Conservation (phyloP, 139 green algal genomes). For the Chlorella ohadii region DNA sequence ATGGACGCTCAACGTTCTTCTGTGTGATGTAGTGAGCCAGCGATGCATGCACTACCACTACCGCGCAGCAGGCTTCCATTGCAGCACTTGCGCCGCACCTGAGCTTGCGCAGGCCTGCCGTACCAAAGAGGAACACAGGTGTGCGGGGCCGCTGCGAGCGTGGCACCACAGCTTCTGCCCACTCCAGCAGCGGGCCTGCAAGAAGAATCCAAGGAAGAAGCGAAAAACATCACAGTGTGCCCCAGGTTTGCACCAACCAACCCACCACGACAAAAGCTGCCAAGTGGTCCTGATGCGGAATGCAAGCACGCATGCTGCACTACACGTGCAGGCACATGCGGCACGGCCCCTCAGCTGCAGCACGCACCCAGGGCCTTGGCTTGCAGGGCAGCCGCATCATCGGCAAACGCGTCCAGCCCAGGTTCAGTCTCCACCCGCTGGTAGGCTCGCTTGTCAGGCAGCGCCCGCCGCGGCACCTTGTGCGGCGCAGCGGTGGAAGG, state of each 20-base stretch:
- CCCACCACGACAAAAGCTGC: too few relatives aligned
- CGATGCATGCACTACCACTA: too few relatives aligned
- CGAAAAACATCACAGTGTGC: not conserved
- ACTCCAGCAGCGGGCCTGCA: slow-evolving; percentile 82
- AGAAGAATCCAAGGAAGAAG: too few relatives aligned
- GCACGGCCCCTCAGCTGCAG: not conserved
- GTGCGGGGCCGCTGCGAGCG: slow-evolving; percentile 33
- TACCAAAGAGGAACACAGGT: slow-evolving; percentile 82
- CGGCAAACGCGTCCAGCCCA: slow-evolving; percentile 75
- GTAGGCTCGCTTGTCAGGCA: slow-evolving; percentile 66
- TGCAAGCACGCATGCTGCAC: too few relatives aligned
- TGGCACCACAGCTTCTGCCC: slow-evolving; percentile 82
- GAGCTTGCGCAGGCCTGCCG: slow-evolving; percentile 78
- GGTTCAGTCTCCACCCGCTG: slow-evolving; percentile 90
- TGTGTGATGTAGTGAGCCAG: too few relatives aligned
- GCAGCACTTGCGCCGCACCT: not conserved
- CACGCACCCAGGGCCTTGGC: slow-evolving; percentile 18
- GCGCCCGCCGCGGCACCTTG: slow-evolving; percentile 38
- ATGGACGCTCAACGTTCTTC: too few relatives aligned
- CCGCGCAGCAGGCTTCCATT: too few relatives aligned
- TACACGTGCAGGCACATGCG: too few relatives aligned
- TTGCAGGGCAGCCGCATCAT: slow-evolving; percentile 22
- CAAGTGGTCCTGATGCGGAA: too few relatives aligned
- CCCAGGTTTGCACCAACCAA: too few relatives aligned
- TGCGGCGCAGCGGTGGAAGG: slow-evolving; percentile 6